A percentile compares a stretch with the other conserved stretches of the same genome.
Evolutionary conservation across 352 stramenopile genomes (phyloP).

Genomic region (Peronospora tabacina): DNA sequence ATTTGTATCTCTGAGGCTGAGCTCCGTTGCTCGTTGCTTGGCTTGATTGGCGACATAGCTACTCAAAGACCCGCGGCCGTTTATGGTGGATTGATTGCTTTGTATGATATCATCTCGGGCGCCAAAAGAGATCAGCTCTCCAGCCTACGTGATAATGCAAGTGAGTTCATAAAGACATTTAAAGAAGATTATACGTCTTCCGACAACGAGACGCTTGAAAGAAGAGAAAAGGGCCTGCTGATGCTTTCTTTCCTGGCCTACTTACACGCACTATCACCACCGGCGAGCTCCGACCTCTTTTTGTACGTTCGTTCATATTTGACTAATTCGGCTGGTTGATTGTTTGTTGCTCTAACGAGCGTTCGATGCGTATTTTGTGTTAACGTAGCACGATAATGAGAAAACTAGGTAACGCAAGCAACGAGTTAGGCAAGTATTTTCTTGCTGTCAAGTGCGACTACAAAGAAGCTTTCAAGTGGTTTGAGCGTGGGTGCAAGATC

Average conservation of each 20-base stretch:
- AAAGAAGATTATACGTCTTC: conserved; percentile 1
- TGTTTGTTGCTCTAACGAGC: conserved; percentile 10
- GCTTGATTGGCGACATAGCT: conserved; percentile 63
- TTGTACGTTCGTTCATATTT: conserved; percentile 57
- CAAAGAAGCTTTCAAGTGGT: conserved; percentile 61
- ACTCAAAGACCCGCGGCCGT: conserved; percentile 33
- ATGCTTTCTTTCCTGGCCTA: conserved; percentile 61
- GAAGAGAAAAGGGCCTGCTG: conserved; percentile 31
- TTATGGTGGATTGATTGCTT: conserved; percentile 13
- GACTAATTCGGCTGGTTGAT: neutral
- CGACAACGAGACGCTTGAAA: conserved; percentile 5
- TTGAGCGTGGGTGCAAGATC: conserved; percentile 68
- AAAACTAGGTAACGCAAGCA: conserved; percentile 80
- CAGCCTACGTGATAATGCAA: conserved; percentile 6
- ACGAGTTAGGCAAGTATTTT: conserved; percentile 75
- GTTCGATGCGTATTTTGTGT: conserved; percentile 7
- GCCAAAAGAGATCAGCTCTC: conserved; percentile 28
- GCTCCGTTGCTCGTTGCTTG: conserved; percentile 54
- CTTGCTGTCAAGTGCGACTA: conserved; percentile 38
- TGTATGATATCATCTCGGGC: conserved; percentile 49
- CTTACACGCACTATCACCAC: conserved; percentile 47
- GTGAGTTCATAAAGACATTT: conserved; percentile 12
- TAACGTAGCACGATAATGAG: conserved; percentile 69
- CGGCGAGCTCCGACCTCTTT: conserved; percentile 68
- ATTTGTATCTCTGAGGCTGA: conserved; percentile 45